Percentiles rank a stretch among this genome's conserved stretches.
Evolutionary conservation across 495 filamentous ascomycete genomes (phyloP).

Genomic region (Aspergillus incahuasiensis): DNA sequence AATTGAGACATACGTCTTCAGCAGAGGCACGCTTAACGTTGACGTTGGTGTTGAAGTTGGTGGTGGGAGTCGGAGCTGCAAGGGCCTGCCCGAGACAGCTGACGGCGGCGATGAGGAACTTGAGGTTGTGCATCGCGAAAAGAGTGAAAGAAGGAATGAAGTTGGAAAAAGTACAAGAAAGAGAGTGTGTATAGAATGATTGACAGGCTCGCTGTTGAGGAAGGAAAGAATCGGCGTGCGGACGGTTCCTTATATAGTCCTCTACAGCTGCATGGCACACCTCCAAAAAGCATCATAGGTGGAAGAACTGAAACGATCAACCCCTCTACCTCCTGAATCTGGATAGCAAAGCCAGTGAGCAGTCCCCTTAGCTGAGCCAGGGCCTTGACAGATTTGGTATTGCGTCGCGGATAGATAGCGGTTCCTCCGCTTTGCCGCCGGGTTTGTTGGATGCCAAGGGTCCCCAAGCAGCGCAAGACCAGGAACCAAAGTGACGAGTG

Average conservation of each 20-base stretch:
- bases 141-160: neutral
- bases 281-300: slow-evolving; percentile 4
- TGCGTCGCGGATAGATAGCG: neutral
- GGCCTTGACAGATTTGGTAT: neutral
- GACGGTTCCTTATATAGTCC: slow-evolving; percentile 11
- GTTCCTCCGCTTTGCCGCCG: neutral
- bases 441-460: neutral
- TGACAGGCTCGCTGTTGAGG: slow-evolving; percentile 14
- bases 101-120: slow-evolving; percentile 24
- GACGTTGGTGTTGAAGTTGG: slow-evolving; percentile 20
- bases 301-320: slow-evolving; percentile 13
- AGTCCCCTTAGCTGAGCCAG: neutral
- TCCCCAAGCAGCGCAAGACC: neutral
- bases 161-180: slow-evolving; percentile 1
- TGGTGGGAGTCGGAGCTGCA: slow-evolving; percentile 23
- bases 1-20: slow-evolving; percentile 22
- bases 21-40: slow-evolving; percentile 28
- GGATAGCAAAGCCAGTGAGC: neutral
- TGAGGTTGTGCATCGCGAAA: slow-evolving; percentile 25
- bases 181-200: slow-evolving; percentile 4
- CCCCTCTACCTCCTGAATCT: neutral
- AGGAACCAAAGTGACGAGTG: neutral
- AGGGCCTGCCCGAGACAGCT: slow-evolving; percentile 26
- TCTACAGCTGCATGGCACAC: neutral
- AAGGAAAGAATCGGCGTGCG: neutral